Percentiles rank a stretch among this genome's conserved stretches.
These are phyloP conservation scores for Stephanodiscus triporus DNA, from an alignment of 108 stramenopile genomes.

Conservation along the genomic window DNA sequence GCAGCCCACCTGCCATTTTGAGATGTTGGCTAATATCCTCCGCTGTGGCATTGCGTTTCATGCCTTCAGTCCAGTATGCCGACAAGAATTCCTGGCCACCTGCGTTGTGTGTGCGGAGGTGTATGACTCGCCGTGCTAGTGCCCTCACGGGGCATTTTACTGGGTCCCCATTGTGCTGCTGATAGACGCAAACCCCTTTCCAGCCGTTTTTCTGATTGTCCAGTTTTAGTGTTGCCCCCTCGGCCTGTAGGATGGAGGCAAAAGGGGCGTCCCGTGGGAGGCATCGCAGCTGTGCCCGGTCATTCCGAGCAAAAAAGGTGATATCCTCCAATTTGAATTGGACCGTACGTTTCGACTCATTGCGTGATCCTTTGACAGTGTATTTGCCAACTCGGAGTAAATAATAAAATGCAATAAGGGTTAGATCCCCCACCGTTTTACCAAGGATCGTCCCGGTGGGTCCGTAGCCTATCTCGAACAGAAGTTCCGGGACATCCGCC, in stretches of 20 bases:
- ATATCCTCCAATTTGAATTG: background rate
- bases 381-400: background rate
- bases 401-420: background rate
- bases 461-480: background rate
- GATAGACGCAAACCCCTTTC: slow-evolving; percentile 4
- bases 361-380: background rate
- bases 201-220: slow-evolving; percentile 4
- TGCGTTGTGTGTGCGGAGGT: background rate
- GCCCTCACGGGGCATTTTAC: background rate
- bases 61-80: background rate
- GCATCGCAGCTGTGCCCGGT: background rate
- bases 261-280: background rate
- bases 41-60: background rate
- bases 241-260: background rate
- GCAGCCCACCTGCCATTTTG: background rate
- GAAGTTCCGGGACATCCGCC: background rate
- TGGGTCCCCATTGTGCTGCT: background rate
- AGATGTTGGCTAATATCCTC: background rate
- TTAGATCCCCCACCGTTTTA: background rate
- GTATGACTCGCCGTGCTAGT: background rate
- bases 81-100: background rate
- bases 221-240: background rate
- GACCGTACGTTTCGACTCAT: background rate
- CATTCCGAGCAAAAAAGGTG: background rate
- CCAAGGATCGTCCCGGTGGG: no score